Percentiles rank a stretch among this genome's conserved stretches.
These are phyloP conservation scores for Triangularia setosa DNA, from an alignment of 2,329 filamentous ascomycete genomes.

Conservation along the genomic window DNA sequence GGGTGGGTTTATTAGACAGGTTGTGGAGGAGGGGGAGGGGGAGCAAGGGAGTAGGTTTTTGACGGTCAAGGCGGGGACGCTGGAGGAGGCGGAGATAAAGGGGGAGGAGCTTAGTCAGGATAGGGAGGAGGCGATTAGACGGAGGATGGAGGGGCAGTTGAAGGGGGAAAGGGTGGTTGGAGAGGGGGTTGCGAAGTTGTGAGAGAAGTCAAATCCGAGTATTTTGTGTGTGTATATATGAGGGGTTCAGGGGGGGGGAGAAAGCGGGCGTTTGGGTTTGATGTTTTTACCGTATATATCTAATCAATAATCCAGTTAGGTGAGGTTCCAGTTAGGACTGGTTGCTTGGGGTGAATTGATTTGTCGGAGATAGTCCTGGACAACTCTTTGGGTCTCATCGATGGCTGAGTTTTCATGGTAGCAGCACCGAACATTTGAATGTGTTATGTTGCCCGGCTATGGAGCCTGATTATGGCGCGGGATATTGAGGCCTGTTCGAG, in stretches of 20 bases:
- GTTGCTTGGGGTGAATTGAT: too few species aligned
- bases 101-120: constrained; percentile 43
- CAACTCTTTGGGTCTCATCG: too few species aligned
- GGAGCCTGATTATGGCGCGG: too few species aligned
- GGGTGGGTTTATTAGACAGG: constrained; percentile 51
- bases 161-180: constrained; percentile 19
- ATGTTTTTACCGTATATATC: not conserved
- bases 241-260: not conserved
- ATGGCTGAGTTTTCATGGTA: too few species aligned
- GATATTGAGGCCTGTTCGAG: too few species aligned
- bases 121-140: constrained; percentile 18
- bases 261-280: not conserved
- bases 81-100: constrained; percentile 45
- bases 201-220: not conserved
- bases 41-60: constrained; percentile 36
- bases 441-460: too few species aligned
- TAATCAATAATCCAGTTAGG: too few species aligned
- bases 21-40: constrained; percentile 33
- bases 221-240: not conserved
- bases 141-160: constrained; percentile 15
- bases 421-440: too few species aligned
- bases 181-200: constrained; percentile 32
- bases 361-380: too few species aligned
- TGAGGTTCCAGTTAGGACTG: too few species aligned
- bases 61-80: constrained; percentile 47